Evolutionary conservation across 2,329 filamentous ascomycete genomes (phyloP).

Genomic region (Fusarium xyrophilum): DNA sequence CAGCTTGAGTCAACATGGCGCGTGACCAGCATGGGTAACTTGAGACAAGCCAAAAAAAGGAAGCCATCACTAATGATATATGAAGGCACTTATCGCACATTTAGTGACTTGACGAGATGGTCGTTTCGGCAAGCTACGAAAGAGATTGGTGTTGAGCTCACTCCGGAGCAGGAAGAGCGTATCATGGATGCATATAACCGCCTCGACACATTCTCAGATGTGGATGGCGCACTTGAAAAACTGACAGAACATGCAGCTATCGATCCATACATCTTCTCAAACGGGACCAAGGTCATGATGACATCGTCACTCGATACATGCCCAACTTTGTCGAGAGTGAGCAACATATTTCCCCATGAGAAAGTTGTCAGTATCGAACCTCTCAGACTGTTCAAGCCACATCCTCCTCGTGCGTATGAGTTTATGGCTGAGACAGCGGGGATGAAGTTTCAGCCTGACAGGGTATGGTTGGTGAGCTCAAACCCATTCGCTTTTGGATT

Average conservation of each 20-base stretch:
- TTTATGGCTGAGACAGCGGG: slow-evolving; percentile 61
- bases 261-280: slow-evolving; percentile 71
- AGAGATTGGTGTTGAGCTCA: slow-evolving; percentile 60
- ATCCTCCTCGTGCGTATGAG: slow-evolving; percentile 64
- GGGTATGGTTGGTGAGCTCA: slow-evolving; percentile 73
- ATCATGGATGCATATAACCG: slow-evolving; percentile 71
- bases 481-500: slow-evolving; percentile 76
- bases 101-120: slow-evolving; percentile 67
- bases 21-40: slow-evolving; percentile 74
- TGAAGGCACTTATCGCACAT: slow-evolving; percentile 58
- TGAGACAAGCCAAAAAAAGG: not conserved
- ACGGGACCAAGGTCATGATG: slow-evolving; percentile 71
- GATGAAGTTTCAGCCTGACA: slow-evolving; percentile 52
- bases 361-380: slow-evolving; percentile 68
- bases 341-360: slow-evolving; percentile 44
- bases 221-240: slow-evolving; percentile 58
- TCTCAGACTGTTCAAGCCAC: slow-evolving; percentile 69
- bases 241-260: slow-evolving; percentile 53
- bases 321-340: slow-evolving; percentile 41
- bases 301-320: slow-evolving; percentile 64
- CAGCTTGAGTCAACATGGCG: slow-evolving; percentile 83
- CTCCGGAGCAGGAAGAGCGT: slow-evolving; percentile 50
- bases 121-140: slow-evolving; percentile 69
- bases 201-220: slow-evolving; percentile 70
- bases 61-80: not conserved